These are phyloP conservation scores for Basidioascus undulatus DNA, from an alignment of 768 basidiomycete genomes.

Conservation along the genomic window DNA sequence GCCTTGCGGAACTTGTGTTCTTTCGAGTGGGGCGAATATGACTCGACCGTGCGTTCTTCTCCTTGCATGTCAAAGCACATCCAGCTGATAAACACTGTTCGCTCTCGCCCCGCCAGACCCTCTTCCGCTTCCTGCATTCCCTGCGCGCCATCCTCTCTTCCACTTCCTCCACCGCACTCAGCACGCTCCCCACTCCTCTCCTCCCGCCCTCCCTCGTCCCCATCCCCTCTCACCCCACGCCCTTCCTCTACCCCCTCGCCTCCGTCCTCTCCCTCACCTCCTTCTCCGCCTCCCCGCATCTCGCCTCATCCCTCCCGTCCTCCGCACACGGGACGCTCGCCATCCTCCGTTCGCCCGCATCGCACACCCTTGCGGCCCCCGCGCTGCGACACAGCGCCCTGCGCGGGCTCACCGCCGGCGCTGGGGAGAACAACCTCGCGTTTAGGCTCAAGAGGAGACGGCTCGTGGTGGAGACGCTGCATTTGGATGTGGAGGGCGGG, in stretches of 20 bases:
- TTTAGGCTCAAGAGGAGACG: constrained; percentile 79
- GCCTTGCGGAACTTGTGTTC: constrained; percentile 18
- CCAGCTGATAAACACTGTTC: not conserved
- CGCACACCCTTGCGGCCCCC: constrained; percentile 21
- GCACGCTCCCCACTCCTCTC: not conserved
- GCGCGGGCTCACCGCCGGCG: constrained; percentile 43
- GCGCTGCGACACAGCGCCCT: constrained; percentile 50
- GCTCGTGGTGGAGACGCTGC: constrained; percentile 72
- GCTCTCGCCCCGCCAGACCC: constrained; percentile 12
- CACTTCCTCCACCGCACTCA: constrained; percentile 3
- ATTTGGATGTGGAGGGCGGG: constrained; percentile 25
- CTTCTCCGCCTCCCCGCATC: not conserved
- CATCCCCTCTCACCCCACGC: constrained; percentile 6
- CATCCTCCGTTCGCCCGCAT: constrained; percentile 1
- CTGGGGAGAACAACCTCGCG: constrained; percentile 87
- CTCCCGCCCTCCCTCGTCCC: constrained; percentile 7
- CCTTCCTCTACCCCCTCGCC: not conserved
- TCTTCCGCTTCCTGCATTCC: constrained; percentile 45
- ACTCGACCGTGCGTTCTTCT: constrained; percentile 9
- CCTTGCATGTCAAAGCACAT: not conserved
- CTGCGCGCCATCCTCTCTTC: constrained; percentile 31
- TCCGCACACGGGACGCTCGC: constrained; percentile 8
- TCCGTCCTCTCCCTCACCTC: not conserved
- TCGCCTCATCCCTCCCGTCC: no score
- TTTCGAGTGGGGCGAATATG: constrained; percentile 14